Percentiles rank a stretch among this genome's conserved stretches.
These are phyloP conservation scores for Cladosporium austrohemisphaericum DNA, from an alignment of 2,329 filamentous ascomycete species.

Conservation along the genomic window DNA sequence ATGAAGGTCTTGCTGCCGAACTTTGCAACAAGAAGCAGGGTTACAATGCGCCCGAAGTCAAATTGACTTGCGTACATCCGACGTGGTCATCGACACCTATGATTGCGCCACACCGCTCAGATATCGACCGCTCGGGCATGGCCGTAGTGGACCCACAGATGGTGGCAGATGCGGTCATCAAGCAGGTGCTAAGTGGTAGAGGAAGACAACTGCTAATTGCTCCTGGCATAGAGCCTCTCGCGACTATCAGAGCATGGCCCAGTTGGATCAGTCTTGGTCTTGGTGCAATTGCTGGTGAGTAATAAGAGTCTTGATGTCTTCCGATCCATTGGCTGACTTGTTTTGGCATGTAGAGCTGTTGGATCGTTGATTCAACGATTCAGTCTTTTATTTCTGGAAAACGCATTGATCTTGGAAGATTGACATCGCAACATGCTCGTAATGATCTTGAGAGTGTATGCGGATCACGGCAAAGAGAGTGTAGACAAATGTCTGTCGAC, in stretches of 20 bases:
- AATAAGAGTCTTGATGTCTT: too few species aligned
- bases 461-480: too few species aligned
- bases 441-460: too few species aligned
- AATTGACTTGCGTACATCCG: slow-evolving; percentile 42
- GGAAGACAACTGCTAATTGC: slow-evolving; percentile 42
- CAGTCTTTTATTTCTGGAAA: too few species aligned
- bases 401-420: too few species aligned
- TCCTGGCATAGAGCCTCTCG: slow-evolving; percentile 17
- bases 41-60: slow-evolving; percentile 42
- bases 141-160: slow-evolving; percentile 37
- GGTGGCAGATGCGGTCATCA: slow-evolving; percentile 42
- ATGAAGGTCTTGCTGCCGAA: slow-evolving; percentile 46
- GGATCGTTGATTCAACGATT: too few species aligned
- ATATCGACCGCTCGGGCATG: slow-evolving; percentile 31
- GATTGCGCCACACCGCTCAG: slow-evolving; percentile 31
- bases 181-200: slow-evolving; percentile 40
- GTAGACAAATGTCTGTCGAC: too few species aligned
- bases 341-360: too few species aligned
- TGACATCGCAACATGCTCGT: too few species aligned
- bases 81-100: slow-evolving; percentile 41
- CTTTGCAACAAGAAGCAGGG: slow-evolving; percentile 34
- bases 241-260: slow-evolving; percentile 18
- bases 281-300: too few species aligned
- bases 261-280: slow-evolving; percentile 17
- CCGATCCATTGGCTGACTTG: too few species aligned